phyloP scores from a whole-genome alignment of 306 rosid genomes.

The Lablab purpureus region DNA sequence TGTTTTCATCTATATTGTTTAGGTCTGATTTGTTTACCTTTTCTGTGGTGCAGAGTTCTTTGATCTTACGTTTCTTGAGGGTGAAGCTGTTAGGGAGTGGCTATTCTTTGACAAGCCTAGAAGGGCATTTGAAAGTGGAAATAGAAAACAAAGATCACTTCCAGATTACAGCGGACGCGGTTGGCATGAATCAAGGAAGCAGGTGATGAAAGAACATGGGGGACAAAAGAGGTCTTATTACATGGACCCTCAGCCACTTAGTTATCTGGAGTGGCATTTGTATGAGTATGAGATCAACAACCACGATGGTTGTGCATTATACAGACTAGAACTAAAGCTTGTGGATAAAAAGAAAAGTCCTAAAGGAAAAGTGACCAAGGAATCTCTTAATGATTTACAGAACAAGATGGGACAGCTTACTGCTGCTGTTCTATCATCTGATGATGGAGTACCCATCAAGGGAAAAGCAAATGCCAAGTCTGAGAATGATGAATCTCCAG shows the following conservation, averaged over 20 bases:
- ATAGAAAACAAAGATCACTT: constrained; percentile 87
- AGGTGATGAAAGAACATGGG: constrained; percentile 86
- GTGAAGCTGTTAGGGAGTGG: constrained; percentile 92
- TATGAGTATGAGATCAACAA: constrained; percentile 84
- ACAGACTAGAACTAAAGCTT: constrained; percentile 82
- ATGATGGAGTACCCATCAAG: constrained; percentile 56
- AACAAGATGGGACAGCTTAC: constrained; percentile 94
- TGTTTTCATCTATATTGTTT: constrained; percentile 27
- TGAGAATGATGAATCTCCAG: constrained; percentile 56
- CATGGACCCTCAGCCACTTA: constrained; percentile 93
- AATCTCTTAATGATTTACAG: constrained; percentile 87
- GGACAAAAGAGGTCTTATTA: constrained; percentile 96
- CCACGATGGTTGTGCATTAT: constrained; percentile 81
- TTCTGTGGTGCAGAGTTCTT: constrained; percentile 73
- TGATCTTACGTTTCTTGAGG: constrained; percentile 76
- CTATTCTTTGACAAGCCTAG: constrained; percentile 97
- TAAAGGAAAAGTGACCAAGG: constrained; percentile 72
- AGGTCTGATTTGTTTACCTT: constrained; percentile 18
- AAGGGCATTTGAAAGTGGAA: constrained; percentile 91
- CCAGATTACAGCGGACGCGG: constrained; percentile 94
- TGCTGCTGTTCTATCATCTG: constrained; percentile 63
- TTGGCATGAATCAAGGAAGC: constrained; percentile 99
- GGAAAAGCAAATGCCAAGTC: constrained; percentile 58
- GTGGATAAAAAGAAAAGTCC: constrained; percentile 87
- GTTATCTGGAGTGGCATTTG: constrained; percentile 91